A percentile compares a stretch with the other conserved stretches of the same genome.
These are phyloP conservation scores for Spinacia oleracea DNA, from an alignment of 179 eudicot genomes.

Conservation along the genomic window DNA sequence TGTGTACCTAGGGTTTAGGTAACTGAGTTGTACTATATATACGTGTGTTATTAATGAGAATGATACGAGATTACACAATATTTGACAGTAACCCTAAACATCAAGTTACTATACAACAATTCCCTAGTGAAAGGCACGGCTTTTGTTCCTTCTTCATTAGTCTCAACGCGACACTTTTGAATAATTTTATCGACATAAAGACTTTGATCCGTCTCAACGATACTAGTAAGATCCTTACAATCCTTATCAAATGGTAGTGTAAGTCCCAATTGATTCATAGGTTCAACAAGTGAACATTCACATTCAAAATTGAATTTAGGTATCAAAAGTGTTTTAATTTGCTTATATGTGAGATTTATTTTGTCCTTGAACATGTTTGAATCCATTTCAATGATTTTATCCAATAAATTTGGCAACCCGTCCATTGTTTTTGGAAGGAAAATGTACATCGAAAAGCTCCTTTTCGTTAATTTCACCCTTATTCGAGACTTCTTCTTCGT, in stretches of 20 bases:
- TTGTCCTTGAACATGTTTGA: not conserved
- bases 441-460: conserved; percentile 24
- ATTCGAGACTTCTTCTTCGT: not conserved
- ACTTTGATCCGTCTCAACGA: no score
- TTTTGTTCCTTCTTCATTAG: conserved; percentile 36
- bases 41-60: no score
- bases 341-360: not conserved
- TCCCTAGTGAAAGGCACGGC: conserved; percentile 25
- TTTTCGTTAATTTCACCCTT: not conserved
- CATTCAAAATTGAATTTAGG: conserved; percentile 38
- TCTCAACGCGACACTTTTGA: conserved; percentile 32
- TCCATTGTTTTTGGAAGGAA: conserved; percentile 17
- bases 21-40: no score
- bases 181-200: no score
- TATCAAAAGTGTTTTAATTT: conserved; percentile 11
- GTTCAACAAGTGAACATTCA: not conserved
- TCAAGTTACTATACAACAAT: no score
- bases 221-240: conserved; percentile 14
- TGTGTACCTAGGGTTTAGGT: no score
- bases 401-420: conserved; percentile 18
- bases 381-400: conserved; percentile 9
- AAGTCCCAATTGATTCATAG: conserved; percentile 28
- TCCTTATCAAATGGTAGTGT: conserved; percentile 15
- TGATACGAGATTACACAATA: no score
- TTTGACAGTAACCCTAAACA: no score